These are phyloP conservation scores for Trametopsis cervina DNA, from an alignment of 768 basidiomycete species.

Conservation along the genomic window DNA sequence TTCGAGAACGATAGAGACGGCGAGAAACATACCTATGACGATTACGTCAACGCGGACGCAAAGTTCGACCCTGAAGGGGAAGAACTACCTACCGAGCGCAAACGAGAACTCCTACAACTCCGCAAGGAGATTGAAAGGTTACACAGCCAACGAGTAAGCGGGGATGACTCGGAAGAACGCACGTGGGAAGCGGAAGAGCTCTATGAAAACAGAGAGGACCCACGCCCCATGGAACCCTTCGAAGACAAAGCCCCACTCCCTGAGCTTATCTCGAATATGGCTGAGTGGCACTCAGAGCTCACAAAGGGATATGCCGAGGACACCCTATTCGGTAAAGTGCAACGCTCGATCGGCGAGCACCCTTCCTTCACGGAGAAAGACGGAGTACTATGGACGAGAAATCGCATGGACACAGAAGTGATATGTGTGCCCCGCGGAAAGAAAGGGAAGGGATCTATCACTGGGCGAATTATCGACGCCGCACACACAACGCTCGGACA, in stretches of 20 bases:
- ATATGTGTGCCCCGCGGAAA: conserved; percentile 1
- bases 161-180: neutral
- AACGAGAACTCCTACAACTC: conserved; percentile 17
- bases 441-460: neutral
- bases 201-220: neutral
- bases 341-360: too few species aligned
- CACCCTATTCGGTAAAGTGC: too few species aligned
- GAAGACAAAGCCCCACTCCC: neutral
- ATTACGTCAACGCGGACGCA: neutral
- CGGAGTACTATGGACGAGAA: too few species aligned
- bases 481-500: conserved; percentile 29
- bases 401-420: too few species aligned
- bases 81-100: conserved; percentile 8
- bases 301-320: too few species aligned
- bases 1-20: conserved; percentile 7
- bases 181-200: neutral
- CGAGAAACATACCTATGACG: neutral
- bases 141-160: too few species aligned
- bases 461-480: conserved; percentile 20
- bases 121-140: too few species aligned
- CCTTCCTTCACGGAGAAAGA: too few species aligned
- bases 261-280: too few species aligned
- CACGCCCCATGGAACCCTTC: neutral
- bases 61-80: neutral
- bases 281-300: too few species aligned